Percentiles rank a stretch among this genome's conserved stretches.
Conservation (phyloP, 140 eudicot species). For the Bidens hawaiensis region DNA sequence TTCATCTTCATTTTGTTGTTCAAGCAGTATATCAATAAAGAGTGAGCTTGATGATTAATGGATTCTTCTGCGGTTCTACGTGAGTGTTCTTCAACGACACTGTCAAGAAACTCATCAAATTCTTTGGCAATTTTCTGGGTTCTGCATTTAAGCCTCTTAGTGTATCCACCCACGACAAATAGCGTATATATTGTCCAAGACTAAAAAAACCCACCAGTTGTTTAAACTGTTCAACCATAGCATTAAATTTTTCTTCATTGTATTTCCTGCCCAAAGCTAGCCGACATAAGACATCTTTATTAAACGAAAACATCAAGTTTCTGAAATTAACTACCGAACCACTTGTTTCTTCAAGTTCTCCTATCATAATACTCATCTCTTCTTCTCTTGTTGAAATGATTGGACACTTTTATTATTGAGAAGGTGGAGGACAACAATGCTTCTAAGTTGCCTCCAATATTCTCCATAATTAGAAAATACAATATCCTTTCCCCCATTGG, state of each 20-base stretch:
- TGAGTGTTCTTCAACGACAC: slow-evolving; percentile 3
- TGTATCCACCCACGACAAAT: neutral
- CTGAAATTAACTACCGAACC: slow-evolving; percentile 1
- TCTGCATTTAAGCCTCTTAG: slow-evolving; percentile 1
- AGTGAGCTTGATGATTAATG: neutral
- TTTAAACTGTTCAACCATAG: slow-evolving; percentile 1
- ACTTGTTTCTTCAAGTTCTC: slow-evolving; percentile 9
- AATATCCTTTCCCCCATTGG: slow-evolving; percentile 22
- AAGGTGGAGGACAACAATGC: slow-evolving; percentile 22
- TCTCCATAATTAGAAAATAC: slow-evolving; percentile 32
- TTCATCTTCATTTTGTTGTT: neutral
- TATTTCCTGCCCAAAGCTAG: slow-evolving; percentile 8
- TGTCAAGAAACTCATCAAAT: slow-evolving; percentile 9
- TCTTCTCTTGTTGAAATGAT: slow-evolving; percentile 26
- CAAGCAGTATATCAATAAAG: slow-evolving; percentile 10
- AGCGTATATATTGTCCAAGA: slow-evolving; percentile 14
- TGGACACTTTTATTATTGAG: slow-evolving; percentile 26
- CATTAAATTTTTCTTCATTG: neutral
- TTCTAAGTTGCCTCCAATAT: slow-evolving; percentile 32
- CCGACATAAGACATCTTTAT: neutral
- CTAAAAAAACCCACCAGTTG: neutral
- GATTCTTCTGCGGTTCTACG: neutral
- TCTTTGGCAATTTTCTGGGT: neutral
- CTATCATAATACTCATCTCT: slow-evolving; percentile 24
- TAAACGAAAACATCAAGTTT: neutral